Evolutionary conservation across 352 stramenopile genomes (phyloP), one percentile per base, ranked within the genome.

Genomic region (Pythium vanterpoolii): DNA sequence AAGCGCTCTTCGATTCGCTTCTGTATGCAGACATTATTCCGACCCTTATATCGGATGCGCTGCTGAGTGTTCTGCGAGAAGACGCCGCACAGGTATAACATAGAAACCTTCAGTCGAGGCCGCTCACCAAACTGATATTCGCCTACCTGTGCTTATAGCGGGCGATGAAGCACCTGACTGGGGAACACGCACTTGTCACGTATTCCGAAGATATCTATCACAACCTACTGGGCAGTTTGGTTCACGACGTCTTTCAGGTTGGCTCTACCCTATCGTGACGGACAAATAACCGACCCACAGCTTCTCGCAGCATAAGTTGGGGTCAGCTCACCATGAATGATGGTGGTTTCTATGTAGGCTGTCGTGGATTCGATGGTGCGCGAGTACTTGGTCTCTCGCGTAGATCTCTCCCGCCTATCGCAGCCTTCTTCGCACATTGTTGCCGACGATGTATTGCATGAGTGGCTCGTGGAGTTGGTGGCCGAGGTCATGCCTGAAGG

Each of bases 1-100:
- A 60, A 34, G 39, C 30, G n/a, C 76, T 73, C 30, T 53, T 86
- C 14, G 44, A 73, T 54, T 78, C 36, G 48, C 80, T 44, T 24
- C 3, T 65, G n/a, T 33, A 24, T 21, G 50, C 43, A 1, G 58
- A 60, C 10, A 28, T 65, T 11, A 31, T 65, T 5, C 47, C 50
- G 8, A 27, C 28, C 10, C 14, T 65, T 1, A 33, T 65, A 6
- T 69, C 76, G 9, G 56, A 62, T 40, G 71, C 70, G 27, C 57
- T 86, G 60, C 56, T 86, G 13, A 72, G 78, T 26, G 59, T 77
- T 2, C 50, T 83, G 27, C 62, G 62, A 27, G 69, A 82, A 19
- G 71, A 60, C 44, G 42, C 49, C 11, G 23, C 33, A 2, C 36
- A 72, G 69, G 73, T 83, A 65, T 2, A 16, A 13, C 24, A 39